phyloP scores from a whole-genome alignment of 495 filamentous ascomycete genomes.

The Tuber calosporum region DNA sequence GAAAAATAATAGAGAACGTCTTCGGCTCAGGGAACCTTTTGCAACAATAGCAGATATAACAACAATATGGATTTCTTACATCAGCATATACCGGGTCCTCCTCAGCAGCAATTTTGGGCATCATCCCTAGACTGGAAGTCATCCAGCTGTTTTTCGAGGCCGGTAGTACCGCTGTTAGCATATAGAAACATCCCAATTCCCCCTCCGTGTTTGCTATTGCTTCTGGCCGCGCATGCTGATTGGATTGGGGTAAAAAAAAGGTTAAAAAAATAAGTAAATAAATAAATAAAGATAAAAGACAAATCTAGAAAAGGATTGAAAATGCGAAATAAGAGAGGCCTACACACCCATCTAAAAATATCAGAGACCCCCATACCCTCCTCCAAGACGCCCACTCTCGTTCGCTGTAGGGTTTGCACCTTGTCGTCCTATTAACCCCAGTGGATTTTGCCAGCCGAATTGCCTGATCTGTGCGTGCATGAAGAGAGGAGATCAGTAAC shows the following conservation, averaged over 20 bases:
- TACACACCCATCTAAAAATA: conserved; percentile 38
- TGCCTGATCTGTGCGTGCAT: conserved; percentile 25
- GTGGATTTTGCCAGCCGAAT: conserved; percentile 23
- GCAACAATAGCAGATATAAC: neutral
- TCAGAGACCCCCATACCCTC: conserved; percentile 35
- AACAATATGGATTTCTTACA: conserved; percentile 7
- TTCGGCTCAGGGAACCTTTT: neutral
- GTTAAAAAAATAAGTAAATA: too few relatives aligned
- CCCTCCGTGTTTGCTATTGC: neutral
- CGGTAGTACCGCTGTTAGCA: neutral
- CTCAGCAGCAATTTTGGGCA: conserved; percentile 20
- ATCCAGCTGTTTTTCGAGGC: conserved; percentile 16
- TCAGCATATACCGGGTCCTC: conserved; percentile 22
- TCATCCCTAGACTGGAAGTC: conserved; percentile 20
- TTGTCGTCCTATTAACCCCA: conserved; percentile 18
- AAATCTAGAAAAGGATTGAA: too few relatives aligned
- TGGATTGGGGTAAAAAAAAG: neutral
- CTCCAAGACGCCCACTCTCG: conserved; percentile 32
- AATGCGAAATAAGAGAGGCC: conserved; percentile 5
- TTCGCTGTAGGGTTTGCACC: conserved; percentile 27
- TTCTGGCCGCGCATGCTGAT: neutral
- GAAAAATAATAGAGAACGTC: neutral
- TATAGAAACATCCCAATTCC: neutral
- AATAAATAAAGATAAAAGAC: too few relatives aligned
- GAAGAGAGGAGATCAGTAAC: conserved; percentile 9